A percentile compares a stretch with the other conserved stretches of the same genome.
Conservation (phyloP, 169 alveolate species). For the Theileria orientalis region DNA sequence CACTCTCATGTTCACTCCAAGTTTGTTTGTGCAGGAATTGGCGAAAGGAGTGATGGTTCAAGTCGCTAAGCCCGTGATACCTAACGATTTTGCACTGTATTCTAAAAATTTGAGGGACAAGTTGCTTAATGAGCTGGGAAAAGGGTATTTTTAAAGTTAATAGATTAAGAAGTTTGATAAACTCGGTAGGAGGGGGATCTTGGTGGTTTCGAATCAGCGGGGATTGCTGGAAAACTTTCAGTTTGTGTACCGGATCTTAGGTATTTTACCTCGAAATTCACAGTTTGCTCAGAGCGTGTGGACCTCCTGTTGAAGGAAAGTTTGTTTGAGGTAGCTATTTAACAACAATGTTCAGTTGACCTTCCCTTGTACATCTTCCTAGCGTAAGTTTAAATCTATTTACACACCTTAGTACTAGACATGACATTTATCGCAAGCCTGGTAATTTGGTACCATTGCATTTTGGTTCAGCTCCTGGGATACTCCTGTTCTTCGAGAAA, state of each 20-base stretch:
- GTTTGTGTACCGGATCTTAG: conserved; percentile 38
- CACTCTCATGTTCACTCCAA: conserved; percentile 67
- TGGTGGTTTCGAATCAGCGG: conserved; percentile 57
- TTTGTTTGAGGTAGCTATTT: conserved; percentile 34
- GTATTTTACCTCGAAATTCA: background rate
- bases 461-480: conserved; percentile 55
- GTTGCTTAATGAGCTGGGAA: conserved; percentile 22
- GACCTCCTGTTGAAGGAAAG: conserved; percentile 52
- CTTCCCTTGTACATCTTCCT: conserved; percentile 45
- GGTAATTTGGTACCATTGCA: background rate
- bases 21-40: conserved; percentile 39
- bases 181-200: conserved; percentile 29
- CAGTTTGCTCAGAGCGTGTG: conserved; percentile 10
- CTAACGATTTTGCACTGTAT: conserved; percentile 55
- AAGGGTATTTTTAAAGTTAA: conserved; percentile 25
- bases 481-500: conserved; percentile 65
- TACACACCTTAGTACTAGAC: conserved; percentile 7
- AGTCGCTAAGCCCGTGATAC: conserved; percentile 35
- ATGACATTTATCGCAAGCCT: conserved; percentile 63
- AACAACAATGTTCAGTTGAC: conserved; percentile 28
- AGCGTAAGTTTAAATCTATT: conserved; percentile 12
- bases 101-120: conserved; percentile 45
- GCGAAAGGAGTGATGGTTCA: conserved; percentile 28
- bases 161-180: background rate
- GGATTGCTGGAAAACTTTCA: conserved; percentile 25